These are phyloP conservation scores for Diphasiastrum complanatum DNA, from an alignment of 83 land plant species.

Conservation along the genomic window DNA sequence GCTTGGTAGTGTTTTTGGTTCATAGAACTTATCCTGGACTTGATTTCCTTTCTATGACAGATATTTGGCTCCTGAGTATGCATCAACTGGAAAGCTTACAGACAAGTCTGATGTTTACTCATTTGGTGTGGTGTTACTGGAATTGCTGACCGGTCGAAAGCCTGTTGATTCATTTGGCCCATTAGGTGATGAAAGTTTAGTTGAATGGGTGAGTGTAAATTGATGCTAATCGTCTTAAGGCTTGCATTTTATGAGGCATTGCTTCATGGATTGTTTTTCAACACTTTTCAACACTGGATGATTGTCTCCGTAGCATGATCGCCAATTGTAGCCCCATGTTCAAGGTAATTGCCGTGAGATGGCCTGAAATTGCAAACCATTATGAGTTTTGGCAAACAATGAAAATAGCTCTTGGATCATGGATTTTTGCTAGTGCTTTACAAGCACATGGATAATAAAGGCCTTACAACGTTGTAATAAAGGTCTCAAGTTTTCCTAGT, in stretches of 20 bases:
- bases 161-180: constrained; percentile 54
- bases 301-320: too few relatives aligned
- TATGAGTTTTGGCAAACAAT: too few relatives aligned
- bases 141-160: constrained; percentile 72
- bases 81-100: constrained; percentile 74
- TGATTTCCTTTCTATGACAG: constrained; percentile 22
- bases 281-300: too few relatives aligned
- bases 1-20: neutral
- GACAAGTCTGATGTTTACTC: constrained; percentile 89
- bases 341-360: too few relatives aligned
- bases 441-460: too few relatives aligned
- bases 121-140: constrained; percentile 81
- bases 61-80: constrained; percentile 89
- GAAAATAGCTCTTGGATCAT: too few relatives aligned
- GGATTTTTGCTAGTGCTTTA: too few relatives aligned
- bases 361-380: too few relatives aligned
- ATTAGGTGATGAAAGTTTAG: constrained; percentile 70
- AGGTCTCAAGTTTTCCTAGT: too few relatives aligned
- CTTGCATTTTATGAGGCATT: neutral
- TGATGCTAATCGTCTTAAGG: neutral
- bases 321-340: too few relatives aligned
- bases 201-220: constrained; percentile 58
- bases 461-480: too few relatives aligned
- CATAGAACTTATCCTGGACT: neutral
- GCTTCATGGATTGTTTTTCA: neutral